Evolutionary conservation across 2,329 filamentous ascomycete species (phyloP).

Genomic region (Monilinia fructicola): DNA sequence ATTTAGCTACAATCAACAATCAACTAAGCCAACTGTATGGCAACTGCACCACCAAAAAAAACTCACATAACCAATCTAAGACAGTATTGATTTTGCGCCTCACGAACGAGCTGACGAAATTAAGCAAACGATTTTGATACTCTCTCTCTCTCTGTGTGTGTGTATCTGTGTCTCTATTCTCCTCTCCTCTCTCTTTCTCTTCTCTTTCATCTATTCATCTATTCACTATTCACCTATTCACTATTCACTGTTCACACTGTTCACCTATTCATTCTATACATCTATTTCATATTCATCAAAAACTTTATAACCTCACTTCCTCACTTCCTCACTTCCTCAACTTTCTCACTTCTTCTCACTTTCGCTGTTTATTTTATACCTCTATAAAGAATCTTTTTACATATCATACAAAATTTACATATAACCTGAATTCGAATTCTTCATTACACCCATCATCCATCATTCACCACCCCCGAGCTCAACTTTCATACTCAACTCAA

Average conservation of each 20-base stretch:
- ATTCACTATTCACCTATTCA: too few relatives aligned
- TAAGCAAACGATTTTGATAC: background rate
- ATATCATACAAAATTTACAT: background rate
- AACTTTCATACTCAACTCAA: background rate
- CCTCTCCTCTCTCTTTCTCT: background rate
- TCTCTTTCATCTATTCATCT: too few relatives aligned
- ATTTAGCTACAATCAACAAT: background rate
- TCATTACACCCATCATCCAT: background rate
- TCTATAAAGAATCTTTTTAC: background rate
- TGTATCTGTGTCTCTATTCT: too few relatives aligned
- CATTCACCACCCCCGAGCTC: background rate
- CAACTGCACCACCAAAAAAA: slow-evolving; percentile 1
- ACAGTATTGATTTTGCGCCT: slow-evolving; percentile 2
- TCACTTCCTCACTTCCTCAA: background rate
- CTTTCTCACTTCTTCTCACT: background rate
- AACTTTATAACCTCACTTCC: background rate
- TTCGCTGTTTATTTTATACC: slow-evolving; percentile 1
- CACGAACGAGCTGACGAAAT: background rate
- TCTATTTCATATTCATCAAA: background rate
- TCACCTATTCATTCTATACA: too few relatives aligned
- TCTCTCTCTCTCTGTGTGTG: background rate
- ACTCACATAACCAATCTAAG: slow-evolving; percentile 5
- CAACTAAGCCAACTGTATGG: background rate
- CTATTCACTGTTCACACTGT: too few relatives aligned
- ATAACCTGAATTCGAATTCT: background rate